A percentile compares a stretch with the other conserved stretches of the same genome.
Conservation (phyloP, 768 basidiomycete species). For the Pluteus cervinus region DNA sequence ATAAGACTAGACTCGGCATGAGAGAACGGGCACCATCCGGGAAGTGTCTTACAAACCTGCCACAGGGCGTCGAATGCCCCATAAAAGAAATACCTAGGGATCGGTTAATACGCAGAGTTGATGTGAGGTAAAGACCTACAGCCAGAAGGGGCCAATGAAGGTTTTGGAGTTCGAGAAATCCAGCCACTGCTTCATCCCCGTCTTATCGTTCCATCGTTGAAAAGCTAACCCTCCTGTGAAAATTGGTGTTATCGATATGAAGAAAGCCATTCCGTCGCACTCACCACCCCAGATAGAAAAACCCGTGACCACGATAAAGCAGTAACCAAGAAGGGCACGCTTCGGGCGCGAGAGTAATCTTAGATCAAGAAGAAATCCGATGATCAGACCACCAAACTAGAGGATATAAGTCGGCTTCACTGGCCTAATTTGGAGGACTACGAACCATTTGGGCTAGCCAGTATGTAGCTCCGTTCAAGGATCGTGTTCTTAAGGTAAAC, state of each 20-base stretch:
- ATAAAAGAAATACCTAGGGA: constrained; percentile 21
- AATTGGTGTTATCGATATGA: not conserved
- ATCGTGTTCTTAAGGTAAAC: constrained; percentile 21
- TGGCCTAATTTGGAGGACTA: not conserved
- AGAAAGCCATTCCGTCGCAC: not conserved
- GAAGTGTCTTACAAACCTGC: constrained; percentile 13
- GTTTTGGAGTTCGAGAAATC: constrained; percentile 16
- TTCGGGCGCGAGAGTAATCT: constrained; percentile 22
- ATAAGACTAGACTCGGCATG: constrained; percentile 13
- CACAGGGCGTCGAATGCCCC: constrained; percentile 24
- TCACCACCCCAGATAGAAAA: constrained; percentile 22
- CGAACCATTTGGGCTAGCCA: constrained; percentile 24
- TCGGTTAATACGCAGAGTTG: not conserved
- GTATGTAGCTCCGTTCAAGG: constrained; percentile 23
- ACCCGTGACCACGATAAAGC: constrained; percentile 18
- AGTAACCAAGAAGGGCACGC: constrained; percentile 17
- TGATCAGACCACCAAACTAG: constrained; percentile 19
- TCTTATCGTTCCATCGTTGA: constrained; percentile 19
- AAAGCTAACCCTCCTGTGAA: constrained; percentile 19
- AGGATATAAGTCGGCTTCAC: not conserved
- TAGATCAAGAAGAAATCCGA: constrained; percentile 19
- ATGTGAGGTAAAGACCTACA: constrained; percentile 11
- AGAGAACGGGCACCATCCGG: not conserved
- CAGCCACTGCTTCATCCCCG: constrained; percentile 19
- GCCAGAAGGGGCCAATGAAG: constrained; percentile 22